Evolutionary conservation across 345 rosid genomes (phyloP).

Genomic region (Linum tenue): DNA sequence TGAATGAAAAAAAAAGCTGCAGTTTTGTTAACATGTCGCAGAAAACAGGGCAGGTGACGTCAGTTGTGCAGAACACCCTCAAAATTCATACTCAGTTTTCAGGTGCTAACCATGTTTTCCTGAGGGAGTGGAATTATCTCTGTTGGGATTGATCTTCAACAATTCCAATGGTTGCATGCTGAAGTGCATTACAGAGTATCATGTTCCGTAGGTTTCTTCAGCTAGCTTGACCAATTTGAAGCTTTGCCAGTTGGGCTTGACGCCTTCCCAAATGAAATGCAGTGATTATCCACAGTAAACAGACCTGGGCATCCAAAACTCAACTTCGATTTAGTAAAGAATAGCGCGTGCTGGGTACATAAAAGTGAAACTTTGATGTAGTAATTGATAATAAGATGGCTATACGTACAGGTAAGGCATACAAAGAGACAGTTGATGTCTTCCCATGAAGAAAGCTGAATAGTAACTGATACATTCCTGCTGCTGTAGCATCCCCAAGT

Average conservation of each 20-base stretch:
- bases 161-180: no score
- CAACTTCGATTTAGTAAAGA: background rate
- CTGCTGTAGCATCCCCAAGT: conserved; percentile 90
- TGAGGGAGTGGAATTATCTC: no score
- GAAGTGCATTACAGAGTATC: background rate
- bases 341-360: background rate
- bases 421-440: conserved; percentile 58
- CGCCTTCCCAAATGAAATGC: conserved; percentile 66
- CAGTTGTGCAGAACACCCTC: no score
- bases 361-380: background rate
- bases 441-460: conserved; percentile 55
- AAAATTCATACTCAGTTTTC: no score
- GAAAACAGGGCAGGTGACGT: no score
- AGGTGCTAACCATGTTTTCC: no score
- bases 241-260: conserved; percentile 60
- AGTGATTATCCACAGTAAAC: conserved; percentile 62
- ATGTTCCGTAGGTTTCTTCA: conserved; percentile 8
- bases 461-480: conserved; percentile 73
- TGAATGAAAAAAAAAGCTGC: no score
- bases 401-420: conserved; percentile 64
- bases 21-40: no score
- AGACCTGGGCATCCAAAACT: conserved; percentile 34
- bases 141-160: no score
- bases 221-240: conserved; percentile 26
- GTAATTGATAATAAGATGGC: background rate